These are phyloP conservation scores for Fusarium miscanthi DNA, from an alignment of 2,329 filamentous ascomycete species.

Conservation along the genomic window DNA sequence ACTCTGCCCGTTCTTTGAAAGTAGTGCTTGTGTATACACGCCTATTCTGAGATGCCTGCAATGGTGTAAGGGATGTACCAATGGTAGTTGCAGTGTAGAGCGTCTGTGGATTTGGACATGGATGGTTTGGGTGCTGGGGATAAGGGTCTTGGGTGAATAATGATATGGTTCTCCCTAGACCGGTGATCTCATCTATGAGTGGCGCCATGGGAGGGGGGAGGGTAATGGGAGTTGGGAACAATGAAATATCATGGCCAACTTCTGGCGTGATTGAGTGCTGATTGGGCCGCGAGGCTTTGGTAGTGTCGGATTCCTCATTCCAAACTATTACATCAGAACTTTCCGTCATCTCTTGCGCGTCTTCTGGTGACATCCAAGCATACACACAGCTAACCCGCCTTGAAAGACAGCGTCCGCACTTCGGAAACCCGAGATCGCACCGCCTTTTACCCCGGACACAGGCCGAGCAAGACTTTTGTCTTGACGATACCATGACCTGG, in stretches of 20 bases:
- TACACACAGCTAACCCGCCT: background rate
- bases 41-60: accelerated
- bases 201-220: background rate
- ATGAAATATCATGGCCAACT: background rate
- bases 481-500: background rate
- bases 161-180: background rate
- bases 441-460: background rate
- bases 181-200: background rate
- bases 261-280: accelerated
- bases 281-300: accelerated
- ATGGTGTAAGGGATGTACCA: accelerated
- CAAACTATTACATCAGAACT: accelerated
- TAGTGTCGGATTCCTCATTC: accelerated
- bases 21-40: background rate
- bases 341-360: accelerated
- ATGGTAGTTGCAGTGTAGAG: accelerated
- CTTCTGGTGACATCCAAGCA: background rate
- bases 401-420: background rate
- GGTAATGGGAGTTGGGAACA: background rate
- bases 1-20: background rate
- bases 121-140: accelerated
- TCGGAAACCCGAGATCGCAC: background rate
- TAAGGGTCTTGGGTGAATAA: background rate
- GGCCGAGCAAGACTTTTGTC: background rate
- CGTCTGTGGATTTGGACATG: accelerated